Conservation (phyloP, 2,329 filamentous ascomycete genomes). For the Aspergillus persii region DNA sequence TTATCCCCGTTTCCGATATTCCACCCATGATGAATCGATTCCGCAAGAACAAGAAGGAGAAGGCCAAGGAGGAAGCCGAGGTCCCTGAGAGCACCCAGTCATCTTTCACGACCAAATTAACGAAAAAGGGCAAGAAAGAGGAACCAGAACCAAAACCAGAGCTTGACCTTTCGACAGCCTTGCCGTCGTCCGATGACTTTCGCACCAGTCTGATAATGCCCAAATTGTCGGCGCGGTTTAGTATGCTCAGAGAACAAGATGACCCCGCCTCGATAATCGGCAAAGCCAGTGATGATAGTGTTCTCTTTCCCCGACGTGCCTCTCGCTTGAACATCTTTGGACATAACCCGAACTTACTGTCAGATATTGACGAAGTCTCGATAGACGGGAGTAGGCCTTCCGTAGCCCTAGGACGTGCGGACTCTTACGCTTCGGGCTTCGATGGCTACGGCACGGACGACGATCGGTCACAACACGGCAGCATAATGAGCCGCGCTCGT, state of each 20-base stretch:
- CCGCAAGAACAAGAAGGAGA: conserved; percentile 40
- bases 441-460: conserved; percentile 63
- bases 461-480: conserved; percentile 58
- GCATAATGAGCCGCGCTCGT: conserved; percentile 80
- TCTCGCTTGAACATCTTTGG: conserved; percentile 75
- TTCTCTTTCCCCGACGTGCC: conserved; percentile 76
- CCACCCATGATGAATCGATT: conserved; percentile 40
- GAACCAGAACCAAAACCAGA: conserved; percentile 52
- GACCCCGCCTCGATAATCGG: conserved; percentile 85
- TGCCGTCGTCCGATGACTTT: conserved; percentile 86
- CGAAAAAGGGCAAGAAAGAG: conserved; percentile 52
- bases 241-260: conserved; percentile 93
- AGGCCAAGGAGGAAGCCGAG: conserved; percentile 21
- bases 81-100: conserved; percentile 41
- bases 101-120: conserved; percentile 35
- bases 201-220: conserved; percentile 95
- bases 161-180: conserved; percentile 68
- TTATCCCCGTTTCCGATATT: background rate
- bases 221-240: conserved; percentile 89
- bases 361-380: conserved; percentile 88
- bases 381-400: conserved; percentile 62
- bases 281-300: conserved; percentile 93
- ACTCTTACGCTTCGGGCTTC: conserved; percentile 64
- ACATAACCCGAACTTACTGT: conserved; percentile 58
- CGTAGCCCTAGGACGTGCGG: conserved; percentile 58